Percentiles rank a stretch among this genome's conserved stretches.
Conservation (phyloP, 352 stramenopile species). For the Globisporangium nunn region DNA sequence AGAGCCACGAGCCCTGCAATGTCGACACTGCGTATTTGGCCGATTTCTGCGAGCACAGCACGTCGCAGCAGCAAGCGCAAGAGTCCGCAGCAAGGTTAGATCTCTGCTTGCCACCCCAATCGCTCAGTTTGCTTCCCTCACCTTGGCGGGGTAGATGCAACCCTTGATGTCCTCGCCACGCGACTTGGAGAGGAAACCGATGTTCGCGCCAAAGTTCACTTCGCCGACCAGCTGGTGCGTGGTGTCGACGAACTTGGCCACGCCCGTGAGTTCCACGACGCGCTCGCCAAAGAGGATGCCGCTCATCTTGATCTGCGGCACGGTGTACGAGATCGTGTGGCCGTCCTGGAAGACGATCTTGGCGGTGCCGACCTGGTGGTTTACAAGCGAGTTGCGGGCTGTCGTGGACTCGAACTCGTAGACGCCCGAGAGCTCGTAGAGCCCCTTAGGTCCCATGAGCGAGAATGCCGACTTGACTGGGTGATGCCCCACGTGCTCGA, state of each 20-base stretch:
- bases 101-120: background rate
- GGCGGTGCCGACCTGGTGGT: constrained; percentile 43
- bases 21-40: constrained; percentile 35
- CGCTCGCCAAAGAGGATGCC: constrained; percentile 64
- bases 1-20: constrained; percentile 61
- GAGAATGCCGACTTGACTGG: constrained; percentile 59
- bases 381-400: constrained; percentile 59
- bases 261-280: constrained; percentile 56
- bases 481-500: constrained; percentile 73
- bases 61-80: background rate
- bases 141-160: constrained; percentile 47
- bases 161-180: constrained; percentile 65
- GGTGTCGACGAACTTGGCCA: constrained; percentile 42
- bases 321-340: constrained; percentile 47
- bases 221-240: constrained; percentile 36
- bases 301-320: constrained; percentile 80
- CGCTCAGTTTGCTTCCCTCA: background rate
- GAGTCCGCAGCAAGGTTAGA: too few relatives aligned
- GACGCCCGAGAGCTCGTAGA: constrained; percentile 46
- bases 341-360: constrained; percentile 49
- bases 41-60: constrained; percentile 21
- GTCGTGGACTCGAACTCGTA: constrained; percentile 74
- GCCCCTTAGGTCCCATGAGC: constrained; percentile 30
- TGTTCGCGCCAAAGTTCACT: constrained; percentile 60
- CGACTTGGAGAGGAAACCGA: constrained; percentile 55